phyloP scores from a whole-genome alignment of 495 filamentous ascomycete species.

The Sordaria brevicollis region DNA sequence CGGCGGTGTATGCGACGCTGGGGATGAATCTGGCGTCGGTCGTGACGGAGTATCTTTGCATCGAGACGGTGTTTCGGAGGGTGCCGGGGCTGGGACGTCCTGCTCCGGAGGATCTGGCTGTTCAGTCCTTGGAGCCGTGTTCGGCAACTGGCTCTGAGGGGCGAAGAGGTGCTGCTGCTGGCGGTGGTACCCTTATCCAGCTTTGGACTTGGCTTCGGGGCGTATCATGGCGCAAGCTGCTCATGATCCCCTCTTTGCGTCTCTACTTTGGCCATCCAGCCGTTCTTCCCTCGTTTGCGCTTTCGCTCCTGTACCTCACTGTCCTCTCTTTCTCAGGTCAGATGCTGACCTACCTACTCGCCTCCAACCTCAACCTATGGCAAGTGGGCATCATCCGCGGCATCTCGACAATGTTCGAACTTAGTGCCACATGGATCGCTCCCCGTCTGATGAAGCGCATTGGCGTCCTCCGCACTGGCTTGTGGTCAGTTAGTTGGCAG shows the following conservation, averaged over 20 bases:
- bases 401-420: constrained; percentile 29
- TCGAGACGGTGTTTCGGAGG: constrained; percentile 31
- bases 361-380: constrained; percentile 20
- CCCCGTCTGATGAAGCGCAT: constrained; percentile 43
- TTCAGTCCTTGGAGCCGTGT: background rate
- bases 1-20: constrained; percentile 27
- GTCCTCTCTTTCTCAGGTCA: constrained; percentile 48
- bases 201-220: background rate
- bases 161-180: background rate
- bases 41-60: constrained; percentile 46
- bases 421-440: constrained; percentile 40
- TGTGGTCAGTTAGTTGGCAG: constrained; percentile 60
- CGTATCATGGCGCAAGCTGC: constrained; percentile 2
- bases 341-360: constrained; percentile 51
- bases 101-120: background rate
- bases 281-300: constrained; percentile 44
- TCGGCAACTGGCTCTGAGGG: background rate
- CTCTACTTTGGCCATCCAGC: constrained; percentile 35
- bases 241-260: constrained; percentile 3
- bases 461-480: constrained; percentile 45
- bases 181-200: background rate
- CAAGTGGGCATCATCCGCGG: constrained; percentile 31
- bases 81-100: background rate
- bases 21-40: constrained; percentile 33
- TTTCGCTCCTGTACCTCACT: constrained; percentile 48